Evolutionary conservation across 768 basidiomycete species (phyloP).

Genomic region (Rhizopogon rudus): DNA sequence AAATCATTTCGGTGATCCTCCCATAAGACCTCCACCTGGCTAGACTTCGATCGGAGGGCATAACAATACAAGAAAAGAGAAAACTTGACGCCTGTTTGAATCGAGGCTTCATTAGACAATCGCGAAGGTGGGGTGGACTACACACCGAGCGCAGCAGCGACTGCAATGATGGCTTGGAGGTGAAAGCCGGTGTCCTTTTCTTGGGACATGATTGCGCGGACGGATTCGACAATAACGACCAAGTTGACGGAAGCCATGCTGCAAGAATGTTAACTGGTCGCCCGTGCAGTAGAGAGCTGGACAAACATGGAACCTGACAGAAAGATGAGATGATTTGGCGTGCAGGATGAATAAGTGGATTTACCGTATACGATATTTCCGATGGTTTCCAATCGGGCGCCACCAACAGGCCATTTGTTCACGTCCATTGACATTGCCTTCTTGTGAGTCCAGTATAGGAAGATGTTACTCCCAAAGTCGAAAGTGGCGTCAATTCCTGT

Average conservation of each 20-base stretch:
- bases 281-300: background rate
- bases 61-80: slow-evolving; percentile 84
- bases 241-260: slow-evolving; percentile 93
- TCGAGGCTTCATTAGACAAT: background rate
- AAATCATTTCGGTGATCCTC: slow-evolving; percentile 94
- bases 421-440: slow-evolving; percentile 67
- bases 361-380: slow-evolving; percentile 84
- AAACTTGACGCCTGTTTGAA: slow-evolving; percentile 67
- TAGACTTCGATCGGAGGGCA: slow-evolving; percentile 72
- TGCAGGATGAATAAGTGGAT: slow-evolving; percentile 2
- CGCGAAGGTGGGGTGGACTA: background rate
- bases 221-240: slow-evolving; percentile 85
- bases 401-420: slow-evolving; percentile 91
- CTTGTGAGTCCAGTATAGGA: slow-evolving; percentile 76
- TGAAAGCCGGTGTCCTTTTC: slow-evolving; percentile 59
- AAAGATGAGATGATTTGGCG: background rate
- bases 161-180: slow-evolving; percentile 78
- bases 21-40: slow-evolving; percentile 94
- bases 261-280: slow-evolving; percentile 2
- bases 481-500: slow-evolving; percentile 87
- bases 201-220: slow-evolving; percentile 62
- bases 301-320: slow-evolving; percentile 45
- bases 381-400: slow-evolving; percentile 85
- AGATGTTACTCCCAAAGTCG: slow-evolving; percentile 77
- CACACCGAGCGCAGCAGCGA: slow-evolving; percentile 71